Evolutionary conservation across 331 rosid genomes (phyloP), one percentile per base, ranked within the genome.

Genomic region (Malus hybrid): DNA sequence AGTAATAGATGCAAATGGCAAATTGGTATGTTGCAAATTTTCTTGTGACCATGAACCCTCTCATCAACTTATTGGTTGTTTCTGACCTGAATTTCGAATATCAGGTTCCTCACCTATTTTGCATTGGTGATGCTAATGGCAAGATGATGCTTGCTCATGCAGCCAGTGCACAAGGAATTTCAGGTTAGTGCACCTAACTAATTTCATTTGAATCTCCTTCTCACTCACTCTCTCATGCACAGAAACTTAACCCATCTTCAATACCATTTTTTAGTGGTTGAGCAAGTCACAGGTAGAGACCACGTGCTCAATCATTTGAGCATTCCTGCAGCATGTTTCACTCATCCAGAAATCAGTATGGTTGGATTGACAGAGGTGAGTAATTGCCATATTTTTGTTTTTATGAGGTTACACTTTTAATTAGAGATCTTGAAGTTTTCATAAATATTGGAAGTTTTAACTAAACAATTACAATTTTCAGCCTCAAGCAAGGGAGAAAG

Each of bases 141-240:
- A 94, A 94, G 88, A 94, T 94, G 99, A 94, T 94, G 99, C 97
- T 94, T 86, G 99, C 99, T 83, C 99, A 94, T 89, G 97, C 97
- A 73, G 97, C 99, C 76, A 94, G 99, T 69, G 99, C 99, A 28
- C 99, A 94, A 84, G 99, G 99, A 81, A 94, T 94, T 86, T 94
- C 97, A 69, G 99, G 99, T 86, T 69, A 75, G 72, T 63, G 67
- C 46, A 60, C 60, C 76, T 54, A 27, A 50, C 71, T 71, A 55
- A 55, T 59, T 31, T 77, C 72, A 48, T 71, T 28, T 29, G 55
- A 66, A 59, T 20, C 36, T 55, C 56, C 2, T 19, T 57, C 63
- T 67, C 52, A 7, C 63, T 29, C 16, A 10, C 42, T 67, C 31
- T 18, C 29, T 1, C 36, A 5, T 3, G 16, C 67, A 59, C 64